Evolutionary conservation across 305 asterid species (phyloP).

Genomic region (Rubia peregrina): DNA sequence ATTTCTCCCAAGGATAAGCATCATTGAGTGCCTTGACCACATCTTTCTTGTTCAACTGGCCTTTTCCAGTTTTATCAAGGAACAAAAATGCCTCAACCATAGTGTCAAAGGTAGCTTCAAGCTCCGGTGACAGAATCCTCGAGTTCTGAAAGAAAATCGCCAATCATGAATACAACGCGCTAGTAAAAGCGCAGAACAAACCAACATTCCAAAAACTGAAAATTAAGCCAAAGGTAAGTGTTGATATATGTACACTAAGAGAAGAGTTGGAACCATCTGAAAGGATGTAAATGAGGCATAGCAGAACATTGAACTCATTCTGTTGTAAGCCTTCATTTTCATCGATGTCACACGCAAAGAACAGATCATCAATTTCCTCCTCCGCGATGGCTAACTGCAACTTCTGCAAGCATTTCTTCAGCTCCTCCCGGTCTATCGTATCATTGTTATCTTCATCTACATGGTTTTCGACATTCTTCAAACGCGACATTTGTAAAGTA

Average conservation of each 20-base stretch:
- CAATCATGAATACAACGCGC: background rate
- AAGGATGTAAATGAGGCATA: constrained; percentile 39
- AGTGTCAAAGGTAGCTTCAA: constrained; percentile 34
- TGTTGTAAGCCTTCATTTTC: constrained; percentile 41
- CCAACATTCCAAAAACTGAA: background rate
- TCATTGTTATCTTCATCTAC: constrained; percentile 43
- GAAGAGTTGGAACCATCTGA: constrained; percentile 25
- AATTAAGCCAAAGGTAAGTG: background rate
- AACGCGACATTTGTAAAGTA: background rate
- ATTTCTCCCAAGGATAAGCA: constrained; percentile 40
- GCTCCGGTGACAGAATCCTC: constrained; percentile 27
- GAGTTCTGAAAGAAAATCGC: constrained; percentile 26
- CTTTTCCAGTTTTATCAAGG: constrained; percentile 46
- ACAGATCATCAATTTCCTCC: constrained; percentile 38
- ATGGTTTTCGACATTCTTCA: background rate
- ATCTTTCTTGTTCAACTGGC: constrained; percentile 43
- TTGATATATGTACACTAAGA: constrained; percentile 20
- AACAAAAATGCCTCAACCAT: constrained; percentile 42
- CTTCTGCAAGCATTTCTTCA: constrained; percentile 34
- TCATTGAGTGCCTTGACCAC: constrained; percentile 45
- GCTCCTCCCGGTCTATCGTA: constrained; percentile 36
- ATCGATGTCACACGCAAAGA: constrained; percentile 36
- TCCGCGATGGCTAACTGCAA: constrained; percentile 31
- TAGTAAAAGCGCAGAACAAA: background rate
- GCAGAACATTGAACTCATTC: constrained; percentile 46